Base-by-base conservation (phyloP, 345 rosid species). In the Viola odorata region DNA sequence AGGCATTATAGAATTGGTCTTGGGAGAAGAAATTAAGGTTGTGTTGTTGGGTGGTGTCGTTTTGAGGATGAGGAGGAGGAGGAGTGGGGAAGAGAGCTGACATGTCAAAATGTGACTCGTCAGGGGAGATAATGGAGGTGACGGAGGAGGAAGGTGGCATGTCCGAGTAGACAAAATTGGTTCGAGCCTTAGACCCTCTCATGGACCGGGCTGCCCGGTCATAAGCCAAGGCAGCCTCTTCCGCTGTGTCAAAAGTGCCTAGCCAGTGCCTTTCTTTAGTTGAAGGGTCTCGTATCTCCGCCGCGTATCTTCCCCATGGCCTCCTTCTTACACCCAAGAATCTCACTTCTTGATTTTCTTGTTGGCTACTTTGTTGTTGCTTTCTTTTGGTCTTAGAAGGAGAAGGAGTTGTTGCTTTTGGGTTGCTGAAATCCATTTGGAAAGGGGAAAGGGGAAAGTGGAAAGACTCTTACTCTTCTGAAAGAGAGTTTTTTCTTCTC, bases 301-400 rank as follows among this genome's bases (percentile, higher is more conserved):
- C 91, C 4, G 98, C 98, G 10, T 91, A 91, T 64, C 98, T 72
- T 23, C 98, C 98, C 98, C 98, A 91, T 0, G 98, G 98, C 66
- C 98, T 80, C 36, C 98, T 73, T 63, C 98, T 83, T 37, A 91
- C 98, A n/a, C 98, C 98, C 15, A 91, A 72, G 64, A 85, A 91
- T 70, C 91, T 83, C 5, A 69, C 72, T 12, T 76, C 83, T 3
- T 74, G 66, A 14, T 32, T 64, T 15, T 59, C 58, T n/a, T 61
- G 57, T 37, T 61, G 79, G 11, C 61, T 78, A 10, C 67, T 65
- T 41, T 64, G 73, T 50, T 69, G 50, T 16, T 72, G 84, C 66
- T 85, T 84, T 73, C 76, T 78, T 75, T 81, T 85, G 68, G 82
- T 32, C 70, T 83, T 84, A 40, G 96, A 78, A 12, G 69, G 63